Evolutionary conservation across 805 yeast species (phyloP), one percentile per base, ranked within the genome.

Genomic region (Naumovozyma dairenensis): DNA sequence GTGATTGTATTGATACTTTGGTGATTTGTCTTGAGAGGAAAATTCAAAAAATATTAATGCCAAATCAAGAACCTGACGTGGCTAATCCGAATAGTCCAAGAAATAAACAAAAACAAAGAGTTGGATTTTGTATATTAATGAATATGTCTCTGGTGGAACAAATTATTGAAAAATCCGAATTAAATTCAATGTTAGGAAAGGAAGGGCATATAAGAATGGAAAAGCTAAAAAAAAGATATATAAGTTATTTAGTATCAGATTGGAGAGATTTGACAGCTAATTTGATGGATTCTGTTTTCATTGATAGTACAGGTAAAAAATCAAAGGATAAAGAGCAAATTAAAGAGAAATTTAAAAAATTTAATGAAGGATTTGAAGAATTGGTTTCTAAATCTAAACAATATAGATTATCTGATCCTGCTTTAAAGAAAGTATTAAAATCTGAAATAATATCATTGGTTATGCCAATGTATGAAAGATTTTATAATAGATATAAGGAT

Each of bases 211-310:
- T 71, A 31, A 63, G 96, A 35, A 49, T 82, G 5, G 79, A 71
- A 29, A 72, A 74, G 44, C 57, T 92, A 44, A 76, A 78, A 48
- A 85, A 81, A 51, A 65, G 87, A 40, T 84, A 79, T 29, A 59
- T 81, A 47, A 80, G 78, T 46, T 62, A 75, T 46, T 82, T 85
- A 51, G 67, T 85, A 62, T 49, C 71, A 31, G 80, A 73, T 43
- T 89, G 97, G 97, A 80, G 80, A 43, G 68, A 68, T 37, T 75
- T 82, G 16, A 85, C 94, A 3, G 68, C 82, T 16, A 69, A 73
- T 33, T 66, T 89, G 31, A 77, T 89, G 69, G 94, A 81, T 46
- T 80, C 94, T 2, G 75, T 80, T 10, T 75, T 75, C 20, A 66
- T 70, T 15, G 65, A 66, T 34, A 67, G 71, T 26, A 36, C 55